phyloP scores from a whole-genome alignment of 345 rosid genomes.

The Rhizophora mangle region DNA sequence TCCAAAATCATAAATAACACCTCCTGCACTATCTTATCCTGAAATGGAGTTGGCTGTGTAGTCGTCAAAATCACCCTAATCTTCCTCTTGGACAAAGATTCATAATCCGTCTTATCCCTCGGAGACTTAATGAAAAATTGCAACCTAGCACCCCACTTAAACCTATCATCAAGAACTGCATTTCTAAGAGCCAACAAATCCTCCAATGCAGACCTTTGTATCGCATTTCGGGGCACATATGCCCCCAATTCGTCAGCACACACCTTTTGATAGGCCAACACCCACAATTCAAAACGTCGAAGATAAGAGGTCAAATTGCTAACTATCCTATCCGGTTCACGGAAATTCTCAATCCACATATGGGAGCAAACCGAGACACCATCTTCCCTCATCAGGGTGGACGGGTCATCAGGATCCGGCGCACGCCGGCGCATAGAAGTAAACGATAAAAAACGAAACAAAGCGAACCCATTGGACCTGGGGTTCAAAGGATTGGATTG shows the following conservation, averaged over 20 bases:
- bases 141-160: slow-evolving; percentile 94
- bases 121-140: slow-evolving; percentile 87
- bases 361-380: slow-evolving; percentile 91
- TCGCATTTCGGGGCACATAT: slow-evolving; percentile 77
- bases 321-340: slow-evolving; percentile 45
- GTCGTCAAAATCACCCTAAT: slow-evolving; percentile 82
- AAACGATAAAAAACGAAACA: slow-evolving; percentile 50
- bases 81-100: slow-evolving; percentile 87
- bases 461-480: slow-evolving; percentile 20
- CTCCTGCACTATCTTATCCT: slow-evolving; percentile 93
- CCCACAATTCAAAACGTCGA: slow-evolving; percentile 88
- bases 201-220: slow-evolving; percentile 73
- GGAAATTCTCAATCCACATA: slow-evolving; percentile 79
- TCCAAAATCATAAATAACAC: slow-evolving; percentile 82
- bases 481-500: slow-evolving; percentile 21
- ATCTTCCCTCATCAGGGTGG: slow-evolving; percentile 82
- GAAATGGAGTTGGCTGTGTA: slow-evolving; percentile 84
- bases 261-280: slow-evolving; percentile 88
- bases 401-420: slow-evolving; percentile 78
- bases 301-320: slow-evolving; percentile 63
- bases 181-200: slow-evolving; percentile 76
- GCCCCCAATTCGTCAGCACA: slow-evolving; percentile 83
- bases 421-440: slow-evolving; percentile 48
- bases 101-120: slow-evolving; percentile 76
- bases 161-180: slow-evolving; percentile 90